Percentiles rank a stretch among this genome's conserved stretches.
Conservation (phyloP, 2,329 filamentous ascomycete species). For the Cucurbitaria berberidis region DNA sequence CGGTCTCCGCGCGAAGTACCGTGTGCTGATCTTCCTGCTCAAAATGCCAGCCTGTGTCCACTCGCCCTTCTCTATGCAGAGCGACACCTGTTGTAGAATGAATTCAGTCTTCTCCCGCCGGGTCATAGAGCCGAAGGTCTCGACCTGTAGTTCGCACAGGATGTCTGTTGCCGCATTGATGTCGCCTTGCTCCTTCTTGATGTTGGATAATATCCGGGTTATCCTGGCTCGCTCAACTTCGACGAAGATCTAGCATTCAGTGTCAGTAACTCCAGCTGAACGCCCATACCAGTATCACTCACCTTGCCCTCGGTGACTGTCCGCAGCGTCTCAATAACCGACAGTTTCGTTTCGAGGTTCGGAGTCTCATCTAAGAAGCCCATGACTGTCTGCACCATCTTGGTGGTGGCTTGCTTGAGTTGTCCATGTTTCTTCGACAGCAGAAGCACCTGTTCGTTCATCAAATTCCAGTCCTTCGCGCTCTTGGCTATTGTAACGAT, state of each 20-base stretch:
- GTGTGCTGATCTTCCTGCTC: constrained; percentile 94
- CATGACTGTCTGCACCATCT: constrained; percentile 98
- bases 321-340: constrained; percentile 90
- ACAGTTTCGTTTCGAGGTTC: constrained; percentile 83
- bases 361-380: constrained; percentile 86
- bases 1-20: constrained; percentile 86
- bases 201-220: constrained; percentile 92
- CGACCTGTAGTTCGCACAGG: constrained; percentile 95
- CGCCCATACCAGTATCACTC: constrained; percentile 22
- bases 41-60: constrained; percentile 96
- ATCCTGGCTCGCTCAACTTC: constrained; percentile 97
- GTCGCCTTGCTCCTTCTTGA: constrained; percentile 96
- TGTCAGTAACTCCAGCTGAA: constrained; percentile 23
- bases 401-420: constrained; percentile 97
- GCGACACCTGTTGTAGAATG: constrained; percentile 89
- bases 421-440: constrained; percentile 99
- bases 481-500: constrained; percentile 96
- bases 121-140: constrained; percentile 98
- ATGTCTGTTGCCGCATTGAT: constrained; percentile 89
- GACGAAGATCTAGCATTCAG: constrained; percentile 79
- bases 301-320: constrained; percentile 98
- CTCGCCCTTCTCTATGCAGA: constrained; percentile 94
- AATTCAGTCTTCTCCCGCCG: constrained; percentile 98
- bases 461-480: constrained; percentile 86
- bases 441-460: constrained; percentile 95